Percentiles rank a stretch among this genome's conserved stretches.
Evolutionary conservation across 192 early-diverging fungal species (phyloP).

Genomic region (Coemansia nantahalensis): DNA sequence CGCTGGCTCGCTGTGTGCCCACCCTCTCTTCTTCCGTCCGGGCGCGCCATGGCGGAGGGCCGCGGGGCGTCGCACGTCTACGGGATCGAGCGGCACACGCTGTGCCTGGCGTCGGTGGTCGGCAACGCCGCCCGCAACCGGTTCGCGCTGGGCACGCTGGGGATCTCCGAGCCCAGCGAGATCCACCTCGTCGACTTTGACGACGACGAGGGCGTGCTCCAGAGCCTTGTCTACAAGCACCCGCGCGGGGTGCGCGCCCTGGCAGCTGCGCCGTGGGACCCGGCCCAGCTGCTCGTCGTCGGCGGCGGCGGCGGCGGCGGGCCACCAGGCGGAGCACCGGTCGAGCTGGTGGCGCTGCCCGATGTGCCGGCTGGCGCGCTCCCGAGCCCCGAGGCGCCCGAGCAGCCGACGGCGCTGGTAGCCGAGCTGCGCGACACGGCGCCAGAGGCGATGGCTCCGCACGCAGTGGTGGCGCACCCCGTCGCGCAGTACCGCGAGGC

Average conservation of each 20-base stretch:
- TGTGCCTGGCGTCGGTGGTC: conserved; percentile 26
- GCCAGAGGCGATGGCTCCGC: conserved; percentile 2
- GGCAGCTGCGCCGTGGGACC: conserved; percentile 19
- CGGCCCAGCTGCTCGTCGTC: conserved; percentile 18
- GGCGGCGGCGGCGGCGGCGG: background rate
- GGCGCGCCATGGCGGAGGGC: conserved; percentile 13
- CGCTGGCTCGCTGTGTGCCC: no score
- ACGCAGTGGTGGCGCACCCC: conserved; percentile 14
- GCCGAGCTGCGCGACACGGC: conserved; percentile 5
- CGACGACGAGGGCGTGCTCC: conserved; percentile 22
- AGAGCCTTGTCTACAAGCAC: conserved; percentile 22
- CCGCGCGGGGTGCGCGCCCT: conserved; percentile 22
- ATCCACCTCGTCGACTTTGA: conserved; percentile 45
- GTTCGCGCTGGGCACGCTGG: conserved; percentile 42
- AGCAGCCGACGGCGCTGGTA: background rate
- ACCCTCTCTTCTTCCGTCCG: no score
- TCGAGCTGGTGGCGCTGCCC: conserved; percentile 20
- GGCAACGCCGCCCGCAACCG: conserved; percentile 11
- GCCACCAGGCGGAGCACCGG: background rate
- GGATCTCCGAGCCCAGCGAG: conserved; percentile 34
- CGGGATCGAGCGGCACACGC: conserved; percentile 48
- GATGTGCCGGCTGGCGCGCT: background rate
- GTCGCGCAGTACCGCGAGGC: conserved; percentile 7
- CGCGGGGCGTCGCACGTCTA: conserved; percentile 41
- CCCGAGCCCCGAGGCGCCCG: background rate